These are phyloP conservation scores for Microbotryum violaceum DNA, from an alignment of 1,284 basidiomycete species.

Conservation along the genomic window DNA sequence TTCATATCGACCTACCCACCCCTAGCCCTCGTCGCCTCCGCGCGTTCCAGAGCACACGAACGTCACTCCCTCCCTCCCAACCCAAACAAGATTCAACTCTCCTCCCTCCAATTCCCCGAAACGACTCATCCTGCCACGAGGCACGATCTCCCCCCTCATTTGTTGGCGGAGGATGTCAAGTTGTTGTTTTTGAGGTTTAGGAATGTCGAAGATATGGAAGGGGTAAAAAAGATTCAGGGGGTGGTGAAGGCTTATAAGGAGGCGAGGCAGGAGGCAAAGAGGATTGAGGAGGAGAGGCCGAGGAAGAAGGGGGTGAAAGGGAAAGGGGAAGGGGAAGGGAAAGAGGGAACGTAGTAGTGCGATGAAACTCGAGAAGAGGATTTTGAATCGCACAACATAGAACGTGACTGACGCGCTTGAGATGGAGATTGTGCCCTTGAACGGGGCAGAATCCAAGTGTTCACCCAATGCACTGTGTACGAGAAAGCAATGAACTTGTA, in stretches of 20 bases:
- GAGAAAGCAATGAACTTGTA: too few relatives aligned
- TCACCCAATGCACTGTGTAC: too few relatives aligned
- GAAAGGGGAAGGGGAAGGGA: neutral
- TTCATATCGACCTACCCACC: constrained; percentile 26
- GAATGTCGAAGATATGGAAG: constrained; percentile 18
- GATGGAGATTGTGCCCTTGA: too few relatives aligned
- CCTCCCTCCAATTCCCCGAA: constrained; percentile 26
- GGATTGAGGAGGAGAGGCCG: neutral
- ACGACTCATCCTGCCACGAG: constrained; percentile 9
- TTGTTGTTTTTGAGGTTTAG: constrained; percentile 23
- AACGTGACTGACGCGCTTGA: too few relatives aligned
- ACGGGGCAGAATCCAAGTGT: too few relatives aligned
- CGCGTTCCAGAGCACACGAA: neutral
- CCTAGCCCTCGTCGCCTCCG: neutral
- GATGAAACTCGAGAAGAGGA: too few relatives aligned
- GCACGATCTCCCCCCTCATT: constrained; percentile 12
- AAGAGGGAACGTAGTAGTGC: too few relatives aligned
- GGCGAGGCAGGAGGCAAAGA: neutral
- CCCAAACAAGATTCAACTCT: constrained; percentile 11
- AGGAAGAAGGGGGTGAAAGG: neutral
- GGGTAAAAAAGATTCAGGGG: constrained; percentile 11
- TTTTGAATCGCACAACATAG: too few relatives aligned
- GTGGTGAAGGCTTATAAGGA: constrained; percentile 13
- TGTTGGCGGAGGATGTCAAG: constrained; percentile 16
- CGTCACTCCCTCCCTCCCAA: constrained; percentile 5